phyloP scores from a whole-genome alignment of 352 stramenopile genomes.

The Globisporangium rhizosaccharum region DNA sequence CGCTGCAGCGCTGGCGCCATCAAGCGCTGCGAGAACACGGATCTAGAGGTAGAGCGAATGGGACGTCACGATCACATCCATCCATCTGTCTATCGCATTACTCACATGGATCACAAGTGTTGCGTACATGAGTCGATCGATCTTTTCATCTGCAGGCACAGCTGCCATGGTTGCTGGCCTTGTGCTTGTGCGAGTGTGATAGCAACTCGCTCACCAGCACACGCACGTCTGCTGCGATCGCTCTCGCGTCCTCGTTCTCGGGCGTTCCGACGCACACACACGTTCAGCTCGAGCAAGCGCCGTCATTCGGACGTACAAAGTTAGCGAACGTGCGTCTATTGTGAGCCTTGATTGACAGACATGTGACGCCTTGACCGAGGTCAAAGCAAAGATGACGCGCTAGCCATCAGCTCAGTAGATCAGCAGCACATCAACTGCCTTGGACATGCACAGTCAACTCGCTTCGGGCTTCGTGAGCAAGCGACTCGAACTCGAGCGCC shows the following conservation, averaged over 20 bases:
- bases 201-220: background rate
- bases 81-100: background rate
- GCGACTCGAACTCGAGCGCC: slow-evolving; percentile 1
- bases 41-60: slow-evolving; percentile 14
- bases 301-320: too few relatives aligned
- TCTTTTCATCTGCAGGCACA: slow-evolving; percentile 31
- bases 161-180: slow-evolving; percentile 22
- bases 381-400: too few relatives aligned
- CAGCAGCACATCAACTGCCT: too few relatives aligned
- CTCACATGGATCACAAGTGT: background rate
- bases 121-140: slow-evolving; percentile 54
- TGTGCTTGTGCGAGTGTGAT: background rate
- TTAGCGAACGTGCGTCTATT: too few relatives aligned
- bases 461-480: background rate
- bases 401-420: too few relatives aligned
- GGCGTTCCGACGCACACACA: too few relatives aligned
- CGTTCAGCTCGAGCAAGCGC: too few relatives aligned
- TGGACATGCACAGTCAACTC: too few relatives aligned
- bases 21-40: slow-evolving; percentile 39
- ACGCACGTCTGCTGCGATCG: background rate
- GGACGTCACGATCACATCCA: background rate
- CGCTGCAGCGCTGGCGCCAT: slow-evolving; percentile 35
- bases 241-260: too few relatives aligned
- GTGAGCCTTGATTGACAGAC: too few relatives aligned
- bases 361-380: too few relatives aligned